Percentiles rank a stretch among this genome's conserved stretches.
Evolutionary conservation across 345 rosid species (phyloP).

Genomic region (Nasturtium officinale): DNA sequence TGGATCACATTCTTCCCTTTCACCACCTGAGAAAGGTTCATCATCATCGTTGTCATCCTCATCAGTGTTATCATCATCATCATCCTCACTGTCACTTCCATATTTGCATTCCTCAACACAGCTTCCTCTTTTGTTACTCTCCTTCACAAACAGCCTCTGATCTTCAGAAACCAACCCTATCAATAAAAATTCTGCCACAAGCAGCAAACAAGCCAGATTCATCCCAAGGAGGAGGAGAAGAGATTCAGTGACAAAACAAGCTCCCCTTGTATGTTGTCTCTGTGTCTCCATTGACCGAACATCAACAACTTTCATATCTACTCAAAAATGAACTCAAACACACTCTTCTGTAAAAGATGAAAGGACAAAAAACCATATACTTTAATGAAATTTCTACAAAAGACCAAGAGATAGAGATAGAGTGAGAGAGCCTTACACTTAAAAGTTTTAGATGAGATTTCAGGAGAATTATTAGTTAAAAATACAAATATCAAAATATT

Average conservation of each 20-base stretch:
- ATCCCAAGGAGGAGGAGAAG: slow-evolving; percentile 43
- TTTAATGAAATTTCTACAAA: background rate
- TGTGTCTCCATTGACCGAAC: slow-evolving; percentile 39
- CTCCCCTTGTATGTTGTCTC: slow-evolving; percentile 42
- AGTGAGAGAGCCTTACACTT: slow-evolving; percentile 13
- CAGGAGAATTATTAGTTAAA: too few species aligned
- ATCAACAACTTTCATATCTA: slow-evolving; percentile 52
- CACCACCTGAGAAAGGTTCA: slow-evolving; percentile 62
- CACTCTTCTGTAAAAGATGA: slow-evolving; percentile 27
- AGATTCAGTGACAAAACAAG: slow-evolving; percentile 46
- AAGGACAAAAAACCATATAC: slow-evolving; percentile 11
- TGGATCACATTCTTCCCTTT: slow-evolving; percentile 59
- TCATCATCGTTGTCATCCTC: slow-evolving; percentile 54
- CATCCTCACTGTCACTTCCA: slow-evolving; percentile 56
- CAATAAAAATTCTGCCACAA: slow-evolving; percentile 46
- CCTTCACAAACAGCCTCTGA: slow-evolving; percentile 51
- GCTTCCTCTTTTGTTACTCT: slow-evolving; percentile 44
- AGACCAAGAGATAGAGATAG: slow-evolving; percentile 17
- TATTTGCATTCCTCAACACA: slow-evolving; percentile 57
- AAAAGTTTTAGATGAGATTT: too few species aligned
- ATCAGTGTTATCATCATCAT: slow-evolving; percentile 43
- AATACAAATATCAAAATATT: too few species aligned
- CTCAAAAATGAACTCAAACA: slow-evolving; percentile 23
- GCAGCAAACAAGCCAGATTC: slow-evolving; percentile 55
- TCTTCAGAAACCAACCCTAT: slow-evolving; percentile 43